These are phyloP conservation scores for Athelia psychrophila DNA, from an alignment of 1,284 basidiomycete species.

Conservation along the genomic window DNA sequence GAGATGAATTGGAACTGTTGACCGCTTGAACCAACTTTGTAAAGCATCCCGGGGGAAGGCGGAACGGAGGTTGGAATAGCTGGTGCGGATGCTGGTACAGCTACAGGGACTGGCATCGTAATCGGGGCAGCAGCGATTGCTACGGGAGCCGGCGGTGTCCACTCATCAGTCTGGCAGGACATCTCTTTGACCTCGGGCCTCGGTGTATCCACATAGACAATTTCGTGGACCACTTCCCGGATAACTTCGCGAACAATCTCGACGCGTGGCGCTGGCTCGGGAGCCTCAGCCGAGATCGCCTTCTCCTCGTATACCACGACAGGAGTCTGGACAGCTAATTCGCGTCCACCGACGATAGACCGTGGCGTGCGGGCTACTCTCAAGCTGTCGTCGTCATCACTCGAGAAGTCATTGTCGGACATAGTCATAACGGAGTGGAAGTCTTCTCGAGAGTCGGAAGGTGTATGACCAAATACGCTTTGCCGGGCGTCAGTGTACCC, in stretches of 20 bases:
- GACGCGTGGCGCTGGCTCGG: conserved; percentile 13
- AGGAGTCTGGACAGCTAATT: neutral
- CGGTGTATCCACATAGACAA: conserved; percentile 27
- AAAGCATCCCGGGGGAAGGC: conserved; percentile 27
- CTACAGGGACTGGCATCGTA: conserved; percentile 19
- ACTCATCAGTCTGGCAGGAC: conserved; percentile 75
- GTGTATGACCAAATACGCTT: conserved; percentile 65
- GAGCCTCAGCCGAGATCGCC: conserved; percentile 33
- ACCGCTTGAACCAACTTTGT: conserved; percentile 52
- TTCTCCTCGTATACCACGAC: conserved; percentile 27
- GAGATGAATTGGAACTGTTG: conserved; percentile 79
- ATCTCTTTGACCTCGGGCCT: conserved; percentile 69
- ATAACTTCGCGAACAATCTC: neutral
- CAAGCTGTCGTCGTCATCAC: conserved; percentile 68
- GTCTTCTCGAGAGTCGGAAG: conserved; percentile 58
- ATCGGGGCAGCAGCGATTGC: conserved; percentile 18
- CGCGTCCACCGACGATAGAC: conserved; percentile 21
- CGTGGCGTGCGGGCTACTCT: conserved; percentile 32
- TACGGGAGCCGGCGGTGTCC: conserved; percentile 37
- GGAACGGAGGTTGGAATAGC: conserved; percentile 22
- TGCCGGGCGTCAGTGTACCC: conserved; percentile 84
- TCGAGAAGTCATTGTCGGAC: conserved; percentile 63
- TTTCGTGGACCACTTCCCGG: too few species aligned
- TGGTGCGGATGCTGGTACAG: conserved; percentile 21
- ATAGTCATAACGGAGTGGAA: conserved; percentile 76